Evolutionary conservation across 164 flowering plant genomes (phyloP).

Genomic region (Liquidambar formosana): DNA sequence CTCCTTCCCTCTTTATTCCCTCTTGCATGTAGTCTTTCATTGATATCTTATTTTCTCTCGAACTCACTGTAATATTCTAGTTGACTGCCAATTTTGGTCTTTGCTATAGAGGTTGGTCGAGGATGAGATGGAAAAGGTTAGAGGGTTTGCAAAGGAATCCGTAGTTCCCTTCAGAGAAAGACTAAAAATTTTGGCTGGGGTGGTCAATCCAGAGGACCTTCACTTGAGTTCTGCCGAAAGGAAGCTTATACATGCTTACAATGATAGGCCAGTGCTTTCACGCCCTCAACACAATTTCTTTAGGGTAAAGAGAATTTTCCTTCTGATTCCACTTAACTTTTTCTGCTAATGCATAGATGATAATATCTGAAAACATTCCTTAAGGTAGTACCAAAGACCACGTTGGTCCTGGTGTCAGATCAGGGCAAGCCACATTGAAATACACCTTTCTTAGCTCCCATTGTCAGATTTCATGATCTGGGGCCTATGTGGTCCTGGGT

Average conservation of each 20-base stretch:
- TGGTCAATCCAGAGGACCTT: slow-evolving; percentile 52
- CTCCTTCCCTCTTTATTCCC: no score
- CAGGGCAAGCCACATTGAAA: no score
- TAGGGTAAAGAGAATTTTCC: slow-evolving; percentile 22
- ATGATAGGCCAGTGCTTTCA: slow-evolving; percentile 52
- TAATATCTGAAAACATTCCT: no score
- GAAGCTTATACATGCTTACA: slow-evolving; percentile 43
- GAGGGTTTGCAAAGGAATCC: slow-evolving; percentile 39
- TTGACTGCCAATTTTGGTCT: neutral
- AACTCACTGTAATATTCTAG: neutral
- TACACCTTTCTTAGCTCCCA: no score
- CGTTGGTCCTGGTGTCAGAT: no score
- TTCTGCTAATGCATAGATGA: no score
- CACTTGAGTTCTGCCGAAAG: slow-evolving; percentile 37
- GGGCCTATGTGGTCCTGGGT: no score
- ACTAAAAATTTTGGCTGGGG: slow-evolving; percentile 44
- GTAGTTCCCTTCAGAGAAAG: slow-evolving; percentile 47
- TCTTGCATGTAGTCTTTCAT: neutral
- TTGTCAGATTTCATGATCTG: no score
- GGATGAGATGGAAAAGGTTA: slow-evolving; percentile 43
- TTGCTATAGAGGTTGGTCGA: slow-evolving; percentile 39
- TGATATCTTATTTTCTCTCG: neutral
- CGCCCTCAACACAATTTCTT: slow-evolving; percentile 52
- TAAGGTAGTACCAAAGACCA: no score
- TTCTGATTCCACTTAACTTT: neutral